Evolutionary conservation across 306 rosid genomes (phyloP).

Genomic region (Lathyrus aphaca): DNA sequence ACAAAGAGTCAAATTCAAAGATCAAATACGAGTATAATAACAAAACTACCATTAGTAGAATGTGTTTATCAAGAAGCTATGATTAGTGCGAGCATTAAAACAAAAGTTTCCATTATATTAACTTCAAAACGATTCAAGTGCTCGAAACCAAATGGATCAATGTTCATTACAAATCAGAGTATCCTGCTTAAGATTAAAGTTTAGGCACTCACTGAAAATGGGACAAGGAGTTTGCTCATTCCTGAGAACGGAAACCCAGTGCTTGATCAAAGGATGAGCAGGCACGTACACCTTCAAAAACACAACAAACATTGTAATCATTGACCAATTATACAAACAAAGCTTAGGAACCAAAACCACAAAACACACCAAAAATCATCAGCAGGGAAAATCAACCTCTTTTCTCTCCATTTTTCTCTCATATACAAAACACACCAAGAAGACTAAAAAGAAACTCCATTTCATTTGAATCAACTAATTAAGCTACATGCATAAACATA

Average conservation of each 20-base stretch:
- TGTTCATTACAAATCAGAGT: slow-evolving; percentile 4
- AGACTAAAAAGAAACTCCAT: not conserved
- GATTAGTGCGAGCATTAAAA: not conserved
- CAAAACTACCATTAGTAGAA: slow-evolving; percentile 1
- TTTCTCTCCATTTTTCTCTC: not conserved
- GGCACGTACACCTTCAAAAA: slow-evolving; percentile 80
- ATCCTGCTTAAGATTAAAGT: slow-evolving; percentile 5
- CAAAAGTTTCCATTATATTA: not conserved
- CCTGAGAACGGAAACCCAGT: slow-evolving; percentile 93
- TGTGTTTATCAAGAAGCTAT: slow-evolving; percentile 1
- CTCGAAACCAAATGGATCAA: slow-evolving; percentile 10
- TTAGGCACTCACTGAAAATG: slow-evolving; percentile 70
- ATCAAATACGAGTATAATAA: slow-evolving; percentile 16
- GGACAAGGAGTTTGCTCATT: slow-evolving; percentile 88
- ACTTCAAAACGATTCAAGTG: slow-evolving; percentile 1
- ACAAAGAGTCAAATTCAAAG: slow-evolving; percentile 28
- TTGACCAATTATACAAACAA: not conserved
- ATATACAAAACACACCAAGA: not conserved
- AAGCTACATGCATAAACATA: not conserved
- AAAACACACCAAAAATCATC: not conserved
- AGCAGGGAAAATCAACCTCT: not conserved
- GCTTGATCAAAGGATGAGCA: slow-evolving; percentile 92
- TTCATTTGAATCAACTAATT: slow-evolving; percentile 3
- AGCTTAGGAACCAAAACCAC: too few species aligned
- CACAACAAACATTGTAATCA: slow-evolving; percentile 26